Evolutionary conservation across 2,329 filamentous ascomycete species (phyloP).

Genomic region (Hortaea sp.): DNA sequence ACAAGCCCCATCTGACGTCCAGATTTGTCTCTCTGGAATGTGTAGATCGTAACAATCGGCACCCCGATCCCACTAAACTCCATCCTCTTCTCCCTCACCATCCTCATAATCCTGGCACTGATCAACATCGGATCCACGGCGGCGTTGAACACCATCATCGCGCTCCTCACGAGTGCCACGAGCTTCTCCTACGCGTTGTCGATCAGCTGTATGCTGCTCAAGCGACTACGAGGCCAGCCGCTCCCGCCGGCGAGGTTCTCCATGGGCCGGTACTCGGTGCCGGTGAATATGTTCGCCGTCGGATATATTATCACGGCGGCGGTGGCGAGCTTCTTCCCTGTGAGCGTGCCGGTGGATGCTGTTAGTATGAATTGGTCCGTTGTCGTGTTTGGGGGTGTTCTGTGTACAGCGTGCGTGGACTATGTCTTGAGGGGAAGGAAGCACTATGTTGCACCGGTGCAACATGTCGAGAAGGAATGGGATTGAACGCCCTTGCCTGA

Average conservation of each 20-base stretch:
- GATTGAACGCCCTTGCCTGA: neutral
- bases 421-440: neutral
- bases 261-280: conserved; percentile 29
- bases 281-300: conserved; percentile 27
- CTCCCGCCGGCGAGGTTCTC: conserved; percentile 29
- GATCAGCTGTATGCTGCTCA: conserved; percentile 27
- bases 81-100: conserved; percentile 10
- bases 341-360: conserved; percentile 28
- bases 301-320: conserved; percentile 36
- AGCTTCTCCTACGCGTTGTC: conserved; percentile 31
- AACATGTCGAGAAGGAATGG: conserved; percentile 8
- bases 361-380: conserved; percentile 12
- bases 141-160: conserved; percentile 33
- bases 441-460: neutral
- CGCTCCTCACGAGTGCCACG: conserved; percentile 29
- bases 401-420: neutral
- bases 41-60: too few species aligned
- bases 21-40: too few species aligned
- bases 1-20: too few species aligned
- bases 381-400: conserved; percentile 9
- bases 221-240: conserved; percentile 23
- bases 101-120: conserved; percentile 19
- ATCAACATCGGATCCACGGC: conserved; percentile 22
- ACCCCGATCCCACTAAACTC: conserved; percentile 13
- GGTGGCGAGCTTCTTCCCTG: conserved; percentile 36